phyloP scores from a whole-genome alignment of 2,329 filamentous ascomycete species.

The Fusarium heterosporum region DNA sequence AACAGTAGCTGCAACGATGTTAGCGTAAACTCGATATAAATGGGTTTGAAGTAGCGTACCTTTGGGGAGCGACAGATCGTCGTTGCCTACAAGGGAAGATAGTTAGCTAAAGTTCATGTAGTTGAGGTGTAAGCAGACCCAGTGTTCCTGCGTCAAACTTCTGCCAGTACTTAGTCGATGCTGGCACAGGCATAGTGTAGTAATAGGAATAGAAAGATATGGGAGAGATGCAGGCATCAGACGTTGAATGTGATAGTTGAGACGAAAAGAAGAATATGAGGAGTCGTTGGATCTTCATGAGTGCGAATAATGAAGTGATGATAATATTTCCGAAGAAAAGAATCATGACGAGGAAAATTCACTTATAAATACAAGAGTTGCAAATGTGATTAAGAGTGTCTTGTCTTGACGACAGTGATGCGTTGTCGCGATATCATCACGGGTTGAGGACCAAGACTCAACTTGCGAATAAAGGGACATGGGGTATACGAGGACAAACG shows the following conservation, averaged over 20 bases:
- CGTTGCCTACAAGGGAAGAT: conserved; percentile 62
- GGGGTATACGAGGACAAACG: conserved; percentile 6
- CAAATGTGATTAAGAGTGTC: not conserved
- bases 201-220: not conserved
- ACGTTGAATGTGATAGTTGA: not conserved
- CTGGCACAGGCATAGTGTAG: conserved; percentile 31
- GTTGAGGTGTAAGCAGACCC: conserved; percentile 28
- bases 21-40: conserved; percentile 35
- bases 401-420: conserved; percentile 23
- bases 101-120: conserved; percentile 48
- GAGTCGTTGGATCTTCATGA: conserved; percentile 2
- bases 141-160: conserved; percentile 37
- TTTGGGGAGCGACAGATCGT: conserved; percentile 74
- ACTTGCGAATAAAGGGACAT: conserved; percentile 2
- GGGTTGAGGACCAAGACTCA: conserved; percentile 3
- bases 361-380: conserved; percentile 9
- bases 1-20: conserved; percentile 67
- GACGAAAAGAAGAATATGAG: conserved; percentile 26
- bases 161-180: conserved; percentile 49
- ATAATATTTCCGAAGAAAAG: not conserved
- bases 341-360: not conserved
- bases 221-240: conserved; percentile 3
- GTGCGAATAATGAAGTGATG: conserved; percentile 10
- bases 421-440: conserved; percentile 24
- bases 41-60: conserved; percentile 56